A percentile compares a stretch with the other conserved stretches of the same genome.
phyloP scores from a whole-genome alignment of 495 filamentous ascomycete genomes.

The Podospora comata region DNA sequence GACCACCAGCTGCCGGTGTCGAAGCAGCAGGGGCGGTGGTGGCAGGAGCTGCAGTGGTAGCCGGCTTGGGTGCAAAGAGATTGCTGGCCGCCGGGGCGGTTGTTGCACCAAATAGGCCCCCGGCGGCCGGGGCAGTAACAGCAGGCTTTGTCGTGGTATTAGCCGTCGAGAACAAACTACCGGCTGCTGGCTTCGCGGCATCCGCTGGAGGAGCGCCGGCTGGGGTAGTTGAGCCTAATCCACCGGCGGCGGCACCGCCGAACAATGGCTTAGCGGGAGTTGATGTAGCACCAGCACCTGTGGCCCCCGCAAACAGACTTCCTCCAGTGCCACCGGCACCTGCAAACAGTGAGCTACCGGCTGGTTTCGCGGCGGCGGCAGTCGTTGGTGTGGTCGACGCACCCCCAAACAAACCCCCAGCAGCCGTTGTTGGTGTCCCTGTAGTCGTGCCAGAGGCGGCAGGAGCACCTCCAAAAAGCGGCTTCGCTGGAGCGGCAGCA shows the following conservation, averaged over 20 bases:
- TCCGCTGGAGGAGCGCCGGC: constrained; percentile 33
- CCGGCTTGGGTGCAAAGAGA: constrained; percentile 17
- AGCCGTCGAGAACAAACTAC: constrained; percentile 12
- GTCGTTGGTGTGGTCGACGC: not conserved
- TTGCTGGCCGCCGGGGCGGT: not conserved
- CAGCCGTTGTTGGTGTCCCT: not conserved
- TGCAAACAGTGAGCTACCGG: not conserved
- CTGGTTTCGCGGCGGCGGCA: not conserved
- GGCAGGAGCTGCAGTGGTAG: constrained; percentile 15
- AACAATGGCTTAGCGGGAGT: constrained; percentile 34
- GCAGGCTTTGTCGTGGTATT: constrained; percentile 24
- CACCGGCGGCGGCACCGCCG: constrained; percentile 10
- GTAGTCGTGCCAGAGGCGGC: not conserved
- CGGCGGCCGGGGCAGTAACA: constrained; percentile 22
- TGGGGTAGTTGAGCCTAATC: constrained; percentile 32
- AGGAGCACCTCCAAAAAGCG: constrained; percentile 10
- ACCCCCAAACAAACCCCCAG: not conserved
- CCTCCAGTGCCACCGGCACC: constrained; percentile 1
- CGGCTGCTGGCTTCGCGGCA: constrained; percentile 22
- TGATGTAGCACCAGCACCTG: constrained; percentile 15
- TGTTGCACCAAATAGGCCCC: constrained; percentile 15
- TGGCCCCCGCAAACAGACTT: constrained; percentile 8
- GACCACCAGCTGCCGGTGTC: constrained; percentile 8
- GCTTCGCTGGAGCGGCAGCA: constrained; percentile 8
- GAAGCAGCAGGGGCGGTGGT: constrained; percentile 10